Evolutionary conservation across 169 alveolate genomes (phyloP).

Genomic region (Plasmodium cynomolgi): DNA sequence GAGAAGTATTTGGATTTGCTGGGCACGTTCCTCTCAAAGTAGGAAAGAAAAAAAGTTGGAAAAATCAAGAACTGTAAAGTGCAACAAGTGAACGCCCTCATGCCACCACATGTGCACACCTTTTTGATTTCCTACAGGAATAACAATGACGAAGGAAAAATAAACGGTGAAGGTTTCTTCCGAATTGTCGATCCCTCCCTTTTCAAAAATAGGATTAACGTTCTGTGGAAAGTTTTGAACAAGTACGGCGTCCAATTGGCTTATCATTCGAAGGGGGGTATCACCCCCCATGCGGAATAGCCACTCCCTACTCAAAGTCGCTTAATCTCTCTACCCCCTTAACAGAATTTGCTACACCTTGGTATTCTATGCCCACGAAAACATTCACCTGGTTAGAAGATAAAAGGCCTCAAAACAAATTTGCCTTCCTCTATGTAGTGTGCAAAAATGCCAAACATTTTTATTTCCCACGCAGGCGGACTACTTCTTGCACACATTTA

Average conservation of each 20-base stretch:
- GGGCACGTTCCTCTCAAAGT: slow-evolving; percentile 36
- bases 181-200: slow-evolving; percentile 20
- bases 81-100: background rate
- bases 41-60: background rate
- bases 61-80: background rate
- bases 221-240: slow-evolving; percentile 63
- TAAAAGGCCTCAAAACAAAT: background rate
- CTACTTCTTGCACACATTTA: slow-evolving; percentile 30
- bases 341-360: slow-evolving; percentile 51
- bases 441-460: background rate
- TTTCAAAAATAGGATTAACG: slow-evolving; percentile 44
- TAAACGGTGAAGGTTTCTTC: slow-evolving; percentile 51
- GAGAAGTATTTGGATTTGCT: slow-evolving; percentile 48
- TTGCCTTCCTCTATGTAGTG: background rate
- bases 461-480: slow-evolving; percentile 20
- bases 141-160: slow-evolving; percentile 13
- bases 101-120: background rate
- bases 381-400: slow-evolving; percentile 50
- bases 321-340: background rate
- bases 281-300: background rate
- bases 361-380: slow-evolving; percentile 28
- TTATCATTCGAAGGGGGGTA: background rate
- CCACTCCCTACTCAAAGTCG: background rate
- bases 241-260: background rate
- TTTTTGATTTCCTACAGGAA: background rate